These are phyloP conservation scores for Fagopyrum esculentum DNA, from an alignment of 148 eudicot species.

Conservation along the genomic window DNA sequence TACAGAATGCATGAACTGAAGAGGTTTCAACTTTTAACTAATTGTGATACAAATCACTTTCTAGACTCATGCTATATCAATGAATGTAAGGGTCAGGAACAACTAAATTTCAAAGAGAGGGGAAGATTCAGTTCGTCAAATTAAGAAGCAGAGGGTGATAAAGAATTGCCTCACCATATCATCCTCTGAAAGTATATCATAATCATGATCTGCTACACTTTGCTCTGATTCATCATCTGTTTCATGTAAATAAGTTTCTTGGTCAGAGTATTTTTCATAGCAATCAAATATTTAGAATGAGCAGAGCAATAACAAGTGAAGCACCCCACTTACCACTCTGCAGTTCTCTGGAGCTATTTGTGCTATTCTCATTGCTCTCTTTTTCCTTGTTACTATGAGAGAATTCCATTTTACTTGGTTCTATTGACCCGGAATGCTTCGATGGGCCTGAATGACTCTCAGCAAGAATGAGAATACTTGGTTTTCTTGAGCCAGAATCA, in stretches of 20 bases:
- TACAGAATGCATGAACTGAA: background rate
- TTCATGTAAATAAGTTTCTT: constrained; percentile 19
- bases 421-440: constrained; percentile 28
- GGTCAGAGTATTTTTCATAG: background rate
- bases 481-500: constrained; percentile 11
- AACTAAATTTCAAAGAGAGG: background rate
- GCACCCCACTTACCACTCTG: constrained; percentile 42
- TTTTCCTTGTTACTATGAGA: constrained; percentile 23
- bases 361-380: constrained; percentile 32
- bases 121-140: background rate
- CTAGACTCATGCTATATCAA: background rate
- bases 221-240: constrained; percentile 45
- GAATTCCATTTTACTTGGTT: constrained; percentile 22
- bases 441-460: constrained; percentile 70
- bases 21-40: background rate
- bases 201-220: constrained; percentile 56
- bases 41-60: background rate
- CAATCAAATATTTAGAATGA: constrained; percentile 7
- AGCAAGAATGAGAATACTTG: constrained; percentile 27
- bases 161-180: constrained; percentile 47
- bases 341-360: constrained; percentile 25
- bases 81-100: background rate
- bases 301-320: constrained; percentile 15
- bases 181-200: constrained; percentile 45
- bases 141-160: background rate